Conservation (phyloP, 129 eudicot genomes). For the Chrysanthemum seticuspe region DNA sequence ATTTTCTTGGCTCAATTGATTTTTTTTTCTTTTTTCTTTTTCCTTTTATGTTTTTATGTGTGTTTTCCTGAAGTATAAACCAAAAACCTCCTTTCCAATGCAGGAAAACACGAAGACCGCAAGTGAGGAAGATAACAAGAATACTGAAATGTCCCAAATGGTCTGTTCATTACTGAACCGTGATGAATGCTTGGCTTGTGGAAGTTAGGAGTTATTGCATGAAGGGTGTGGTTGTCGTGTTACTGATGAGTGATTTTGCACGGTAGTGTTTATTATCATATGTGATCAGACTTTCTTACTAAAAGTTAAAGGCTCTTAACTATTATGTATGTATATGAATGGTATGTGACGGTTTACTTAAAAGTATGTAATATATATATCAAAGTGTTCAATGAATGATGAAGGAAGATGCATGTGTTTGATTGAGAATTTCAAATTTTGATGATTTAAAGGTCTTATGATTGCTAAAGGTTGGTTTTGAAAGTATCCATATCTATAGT, state of each 20-base stretch:
- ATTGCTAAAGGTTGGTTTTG: too few species aligned
- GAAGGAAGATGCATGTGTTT: not conserved
- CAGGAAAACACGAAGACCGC: conserved; percentile 51
- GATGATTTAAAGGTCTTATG: not conserved
- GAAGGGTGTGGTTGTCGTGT: not conserved
- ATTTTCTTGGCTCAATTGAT: not conserved
- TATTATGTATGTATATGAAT: not conserved
- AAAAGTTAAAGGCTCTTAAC: not conserved
- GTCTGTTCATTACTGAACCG: conserved; percentile 81
- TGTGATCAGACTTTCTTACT: not conserved
- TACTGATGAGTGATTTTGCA: conserved; percentile 1
- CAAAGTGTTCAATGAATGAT: not conserved
- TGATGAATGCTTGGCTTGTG: conserved; percentile 86
- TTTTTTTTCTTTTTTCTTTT: not conserved
- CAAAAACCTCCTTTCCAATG: conserved; percentile 1
- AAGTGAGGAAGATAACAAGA: conserved; percentile 40
- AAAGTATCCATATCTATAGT: too few species aligned
- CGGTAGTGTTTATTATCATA: not conserved
- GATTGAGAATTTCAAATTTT: not conserved
- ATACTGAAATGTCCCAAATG: conserved; percentile 66
- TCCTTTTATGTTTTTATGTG: not conserved
- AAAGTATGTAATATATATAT: conserved; percentile 4
- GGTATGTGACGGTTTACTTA: not conserved
- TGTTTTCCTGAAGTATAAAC: not conserved
- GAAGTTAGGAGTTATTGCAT: conserved; percentile 41